phyloP scores from a whole-genome alignment of 371 early-diverging fungal genomes.

The Phascolomyces articulosus region DNA sequence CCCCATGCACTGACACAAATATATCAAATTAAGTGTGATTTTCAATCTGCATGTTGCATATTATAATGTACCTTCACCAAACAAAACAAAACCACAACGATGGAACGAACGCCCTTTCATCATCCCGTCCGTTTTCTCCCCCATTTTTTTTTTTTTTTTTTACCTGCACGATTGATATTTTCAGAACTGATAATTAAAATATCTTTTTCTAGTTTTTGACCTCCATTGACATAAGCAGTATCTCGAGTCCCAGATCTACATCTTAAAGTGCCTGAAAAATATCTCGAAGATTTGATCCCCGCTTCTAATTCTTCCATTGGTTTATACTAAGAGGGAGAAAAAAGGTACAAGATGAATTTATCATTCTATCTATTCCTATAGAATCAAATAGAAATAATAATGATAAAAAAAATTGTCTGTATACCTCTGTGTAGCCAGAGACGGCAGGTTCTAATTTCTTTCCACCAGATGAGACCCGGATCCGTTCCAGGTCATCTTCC shows the following conservation, averaged over 20 bases:
- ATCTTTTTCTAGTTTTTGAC: slow-evolving; percentile 48
- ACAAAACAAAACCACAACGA: too few species aligned
- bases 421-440: slow-evolving; percentile 58
- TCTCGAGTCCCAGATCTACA: slow-evolving; percentile 55
- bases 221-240: slow-evolving; percentile 62
- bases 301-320: slow-evolving; percentile 59
- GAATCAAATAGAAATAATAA: too few species aligned
- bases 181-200: slow-evolving; percentile 72
- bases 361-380: too few species aligned
- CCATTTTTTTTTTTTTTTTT: background rate
- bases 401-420: background rate
- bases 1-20: slow-evolving; percentile 68
- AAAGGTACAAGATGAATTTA: too few species aligned
- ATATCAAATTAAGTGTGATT: background rate
- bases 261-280: slow-evolving; percentile 55
- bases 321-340: slow-evolving; percentile 66
- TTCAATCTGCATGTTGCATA: slow-evolving; percentile 4
- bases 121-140: too few species aligned
- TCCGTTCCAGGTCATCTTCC: slow-evolving; percentile 52
- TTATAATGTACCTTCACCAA: background rate
- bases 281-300: slow-evolving; percentile 60
- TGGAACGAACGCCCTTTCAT: too few species aligned
- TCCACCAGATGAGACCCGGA: slow-evolving; percentile 23
- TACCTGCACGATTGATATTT: slow-evolving; percentile 76
- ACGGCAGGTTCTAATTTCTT: slow-evolving; percentile 31